Base-by-base conservation (phyloP, 257 asterid genomes). In the Parsonsia alboflavescens region DNA sequence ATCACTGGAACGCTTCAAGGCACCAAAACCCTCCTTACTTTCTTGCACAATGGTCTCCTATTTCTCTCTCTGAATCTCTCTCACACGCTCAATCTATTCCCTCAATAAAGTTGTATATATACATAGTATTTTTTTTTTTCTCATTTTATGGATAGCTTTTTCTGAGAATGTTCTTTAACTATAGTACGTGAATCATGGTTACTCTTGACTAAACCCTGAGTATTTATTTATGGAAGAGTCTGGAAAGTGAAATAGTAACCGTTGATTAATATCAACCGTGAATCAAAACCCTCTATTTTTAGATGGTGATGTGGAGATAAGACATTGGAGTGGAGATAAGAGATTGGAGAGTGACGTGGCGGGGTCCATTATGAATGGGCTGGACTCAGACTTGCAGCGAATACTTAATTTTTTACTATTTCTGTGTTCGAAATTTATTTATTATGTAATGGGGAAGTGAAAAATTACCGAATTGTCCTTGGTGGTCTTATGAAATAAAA, bases 311-410 rank as follows among this genome's bases (percentile, higher is more conserved):
- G 91, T 88, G 93, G 90, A 72, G 70, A 59, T 63, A 65, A 41
- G 1, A 1, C 84, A 87, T 87, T 89, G 91, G 96, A 56, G 4
- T 88, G 93, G 90, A 72, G 70, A 59, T 63, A 65, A 41, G 1
- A 1, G 84, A 87, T 87, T 89, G 91, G 96, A 56, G 4, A 1
- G 19, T 78, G 89, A 81, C 84, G 85, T 85, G 92, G 69, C 84
- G 61, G 58, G 78, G 75, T 72, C 86, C 57, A 62, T 53, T 42
- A 13, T 64, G 33, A 65, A 53, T 22, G 71, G 53, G 39, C 68
- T 3, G 52, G 52, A 39, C 45, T 64, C 69, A 46, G 78, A 81
- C 69, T 39, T 50, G 73, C 52, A 78, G 75, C 86, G 80, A 80
- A 84, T 80, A 44, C 44, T 70, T 33, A 82, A 82, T 71, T 61